These are phyloP conservation scores for Gilbertella persicaria DNA, from an alignment of 371 early-diverging fungal genomes.

Conservation along the genomic window DNA sequence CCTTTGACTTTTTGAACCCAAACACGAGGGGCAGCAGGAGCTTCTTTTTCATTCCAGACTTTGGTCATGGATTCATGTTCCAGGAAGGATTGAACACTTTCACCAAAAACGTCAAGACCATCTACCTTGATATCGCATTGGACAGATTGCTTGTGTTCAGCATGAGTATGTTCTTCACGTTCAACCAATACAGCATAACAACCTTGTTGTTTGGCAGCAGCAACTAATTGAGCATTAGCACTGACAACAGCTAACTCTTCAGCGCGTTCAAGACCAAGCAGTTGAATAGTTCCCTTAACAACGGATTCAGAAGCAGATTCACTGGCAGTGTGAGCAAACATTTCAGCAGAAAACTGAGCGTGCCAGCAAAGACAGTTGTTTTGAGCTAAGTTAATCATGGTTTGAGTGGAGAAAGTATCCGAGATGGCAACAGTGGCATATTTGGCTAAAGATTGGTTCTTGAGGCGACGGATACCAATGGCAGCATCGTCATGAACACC, in stretches of 20 bases:
- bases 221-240: conserved; percentile 22
- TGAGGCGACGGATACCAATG: conserved; percentile 36
- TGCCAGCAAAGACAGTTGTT: conserved; percentile 49
- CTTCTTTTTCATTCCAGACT: conserved; percentile 19
- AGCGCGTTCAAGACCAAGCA: conserved; percentile 33
- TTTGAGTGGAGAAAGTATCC: conserved; percentile 33
- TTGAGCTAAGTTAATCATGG: conserved; percentile 39
- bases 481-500: conserved; percentile 33
- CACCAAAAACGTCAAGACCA: conserved; percentile 45
- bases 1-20: conserved; percentile 17
- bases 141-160: not conserved
- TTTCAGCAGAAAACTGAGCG: conserved; percentile 42
- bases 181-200: conserved; percentile 35
- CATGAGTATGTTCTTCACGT: conserved; percentile 18
- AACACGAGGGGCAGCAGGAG: conserved; percentile 18
- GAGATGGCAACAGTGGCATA: conserved; percentile 42
- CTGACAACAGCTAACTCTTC: conserved; percentile 39
- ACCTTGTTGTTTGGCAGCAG: conserved; percentile 33
- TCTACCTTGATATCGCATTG: conserved; percentile 35
- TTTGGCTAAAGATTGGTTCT: conserved; percentile 24
- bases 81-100: conserved; percentile 42
- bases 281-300: conserved; percentile 18
- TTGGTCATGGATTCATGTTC: conserved; percentile 34
- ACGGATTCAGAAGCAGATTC: conserved; percentile 17
- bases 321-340: conserved; percentile 16